Percentiles rank a stretch among this genome's conserved stretches.
Evolutionary conservation across 192 early-diverging fungal genomes (phyloP).

Genomic region (Linnemannia elongata): DNA sequence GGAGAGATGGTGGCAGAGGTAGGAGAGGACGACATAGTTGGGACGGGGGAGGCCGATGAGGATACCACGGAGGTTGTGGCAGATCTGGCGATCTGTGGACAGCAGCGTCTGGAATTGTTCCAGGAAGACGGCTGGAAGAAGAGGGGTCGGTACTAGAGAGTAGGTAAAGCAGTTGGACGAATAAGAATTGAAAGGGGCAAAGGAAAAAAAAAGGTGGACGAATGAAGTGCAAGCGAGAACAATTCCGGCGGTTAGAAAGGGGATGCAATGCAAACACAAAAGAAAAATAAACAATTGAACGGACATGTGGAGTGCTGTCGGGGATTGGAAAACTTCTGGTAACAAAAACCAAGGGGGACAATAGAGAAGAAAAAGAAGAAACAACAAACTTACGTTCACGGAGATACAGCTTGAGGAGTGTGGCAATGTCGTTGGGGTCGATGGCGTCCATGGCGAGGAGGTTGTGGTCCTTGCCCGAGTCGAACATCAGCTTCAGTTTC

Average conservation of each 20-base stretch:
- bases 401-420: constrained; percentile 71
- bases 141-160: constrained; percentile 62
- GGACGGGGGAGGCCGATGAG: constrained; percentile 61
- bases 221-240: too few species aligned
- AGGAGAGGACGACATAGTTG: constrained; percentile 65
- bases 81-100: constrained; percentile 44
- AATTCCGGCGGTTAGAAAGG: neutral
- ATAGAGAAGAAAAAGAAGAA: neutral
- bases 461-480: constrained; percentile 67
- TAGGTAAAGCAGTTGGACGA: neutral
- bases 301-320: neutral
- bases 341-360: neutral
- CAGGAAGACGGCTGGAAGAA: constrained; percentile 60
- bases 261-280: neutral
- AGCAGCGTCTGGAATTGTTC: constrained; percentile 61
- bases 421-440: constrained; percentile 72
- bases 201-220: neutral
- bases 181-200: neutral
- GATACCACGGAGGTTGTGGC: constrained; percentile 47
- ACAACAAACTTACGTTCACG: constrained; percentile 65
- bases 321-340: neutral
- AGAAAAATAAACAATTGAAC: neutral
- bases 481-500: constrained; percentile 63
- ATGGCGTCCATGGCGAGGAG: constrained; percentile 51
- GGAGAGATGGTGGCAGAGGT: constrained; percentile 67